These are phyloP conservation scores for Sugiyamaella sp. DNA, from an alignment of 1,139 yeast species.

Conservation along the genomic window DNA sequence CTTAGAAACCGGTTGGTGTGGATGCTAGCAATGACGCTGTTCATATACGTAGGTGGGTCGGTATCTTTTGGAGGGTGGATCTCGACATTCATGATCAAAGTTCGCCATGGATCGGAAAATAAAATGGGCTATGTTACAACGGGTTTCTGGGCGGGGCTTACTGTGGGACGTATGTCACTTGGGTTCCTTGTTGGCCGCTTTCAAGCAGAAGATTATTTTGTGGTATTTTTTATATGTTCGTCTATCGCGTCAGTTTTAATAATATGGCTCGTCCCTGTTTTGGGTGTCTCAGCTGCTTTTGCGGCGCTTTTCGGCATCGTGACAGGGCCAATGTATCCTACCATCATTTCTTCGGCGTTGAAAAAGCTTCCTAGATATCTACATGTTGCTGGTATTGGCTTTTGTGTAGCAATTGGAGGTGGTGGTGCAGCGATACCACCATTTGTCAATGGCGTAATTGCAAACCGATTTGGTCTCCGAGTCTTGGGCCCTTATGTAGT, in stretches of 20 bases:
- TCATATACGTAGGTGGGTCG: constrained; percentile 69
- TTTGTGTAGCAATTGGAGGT: constrained; percentile 76
- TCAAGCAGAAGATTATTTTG: constrained; percentile 30
- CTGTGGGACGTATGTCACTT: constrained; percentile 58
- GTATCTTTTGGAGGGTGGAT: constrained; percentile 74
- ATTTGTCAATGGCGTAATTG: constrained; percentile 36
- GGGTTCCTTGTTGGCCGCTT: constrained; percentile 39
- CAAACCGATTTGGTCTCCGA: constrained; percentile 26
- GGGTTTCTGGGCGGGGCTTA: constrained; percentile 73
- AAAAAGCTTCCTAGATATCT: constrained; percentile 60
- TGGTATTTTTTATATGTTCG: constrained; percentile 26
- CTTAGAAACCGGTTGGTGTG: constrained; percentile 62
- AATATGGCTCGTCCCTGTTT: constrained; percentile 34
- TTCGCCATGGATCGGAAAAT: constrained; percentile 51
- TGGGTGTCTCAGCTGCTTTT: constrained; percentile 35
- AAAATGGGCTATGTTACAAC: constrained; percentile 66
- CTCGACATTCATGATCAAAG: constrained; percentile 61
- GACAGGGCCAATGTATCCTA: constrained; percentile 81
- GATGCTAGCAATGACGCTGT: constrained; percentile 57
- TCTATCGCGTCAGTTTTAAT: constrained; percentile 30
- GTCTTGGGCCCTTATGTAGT: constrained; percentile 24
- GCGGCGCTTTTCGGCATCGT: constrained; percentile 63
- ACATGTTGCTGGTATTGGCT: constrained; percentile 71
- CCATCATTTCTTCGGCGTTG: constrained; percentile 65
- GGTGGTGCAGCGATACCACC: constrained; percentile 64